Evolutionary conservation across 1,139 yeast species (phyloP).

Genomic region (Suzukiozyma palmioleophila): DNA sequence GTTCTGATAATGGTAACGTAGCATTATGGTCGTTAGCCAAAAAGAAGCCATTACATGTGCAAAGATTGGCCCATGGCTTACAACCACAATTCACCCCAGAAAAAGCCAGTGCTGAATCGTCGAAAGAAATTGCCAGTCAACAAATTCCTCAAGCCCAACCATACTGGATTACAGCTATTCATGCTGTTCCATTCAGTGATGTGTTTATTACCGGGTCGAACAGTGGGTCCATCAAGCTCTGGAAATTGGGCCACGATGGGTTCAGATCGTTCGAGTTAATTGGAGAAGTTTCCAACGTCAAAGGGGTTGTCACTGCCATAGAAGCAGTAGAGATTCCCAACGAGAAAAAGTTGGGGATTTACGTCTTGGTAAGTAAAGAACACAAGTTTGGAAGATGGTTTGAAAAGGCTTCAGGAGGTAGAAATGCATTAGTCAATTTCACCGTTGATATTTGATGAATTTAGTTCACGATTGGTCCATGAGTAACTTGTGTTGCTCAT

Average conservation of each 20-base stretch:
- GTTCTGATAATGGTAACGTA: conserved; percentile 89
- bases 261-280: conserved; percentile 55
- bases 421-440: conserved; percentile 39
- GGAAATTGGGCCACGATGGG: conserved; percentile 64
- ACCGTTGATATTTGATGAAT: conserved; percentile 29
- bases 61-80: conserved; percentile 75
- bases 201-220: conserved; percentile 85
- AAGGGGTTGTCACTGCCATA: conserved; percentile 71
- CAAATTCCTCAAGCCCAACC: conserved; percentile 74
- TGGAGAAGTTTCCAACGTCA: conserved; percentile 54
- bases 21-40: conserved; percentile 85
- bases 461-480: not conserved
- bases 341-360: conserved; percentile 48
- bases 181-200: conserved; percentile 88
- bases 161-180: conserved; percentile 77
- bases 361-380: conserved; percentile 74
- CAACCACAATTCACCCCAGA: conserved; percentile 46
- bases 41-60: conserved; percentile 75
- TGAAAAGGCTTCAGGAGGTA: conserved; percentile 33
- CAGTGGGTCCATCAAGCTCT: conserved; percentile 69
- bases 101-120: conserved; percentile 67
- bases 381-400: conserved; percentile 87
- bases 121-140: conserved; percentile 29
- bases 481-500: not conserved
- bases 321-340: conserved; percentile 57